phyloP scores from a whole-genome alignment of 106 monocot species.

The Xerophyta viscosa region DNA sequence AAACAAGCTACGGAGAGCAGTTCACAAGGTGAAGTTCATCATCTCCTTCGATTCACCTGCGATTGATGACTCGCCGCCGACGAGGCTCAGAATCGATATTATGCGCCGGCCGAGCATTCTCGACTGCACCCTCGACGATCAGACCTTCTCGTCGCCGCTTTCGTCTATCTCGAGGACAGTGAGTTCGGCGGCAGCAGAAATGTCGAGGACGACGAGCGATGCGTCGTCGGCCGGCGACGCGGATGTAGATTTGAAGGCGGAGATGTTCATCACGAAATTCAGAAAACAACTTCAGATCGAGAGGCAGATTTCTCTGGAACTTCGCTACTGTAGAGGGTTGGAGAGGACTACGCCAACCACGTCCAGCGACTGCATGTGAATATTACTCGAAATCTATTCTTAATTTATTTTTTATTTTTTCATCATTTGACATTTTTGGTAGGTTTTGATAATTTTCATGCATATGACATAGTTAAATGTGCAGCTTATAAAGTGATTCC shows the following conservation, averaged over 20 bases:
- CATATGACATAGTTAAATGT: no score
- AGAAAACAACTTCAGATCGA: constrained; percentile 4
- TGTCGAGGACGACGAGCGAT: not conserved
- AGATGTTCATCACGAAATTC: constrained; percentile 1
- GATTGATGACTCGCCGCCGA: not conserved
- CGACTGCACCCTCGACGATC: not conserved
- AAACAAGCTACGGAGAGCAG: no score
- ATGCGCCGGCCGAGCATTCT: not conserved
- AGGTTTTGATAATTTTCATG: no score
- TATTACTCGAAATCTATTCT: no score
- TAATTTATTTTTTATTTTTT: no score
- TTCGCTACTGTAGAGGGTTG: not conserved
- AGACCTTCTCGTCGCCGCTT: not conserved
- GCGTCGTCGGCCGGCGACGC: not conserved
- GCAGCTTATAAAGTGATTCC: no score
- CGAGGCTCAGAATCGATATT: not conserved
- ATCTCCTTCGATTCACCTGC: not conserved
- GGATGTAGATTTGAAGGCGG: not conserved
- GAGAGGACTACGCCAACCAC: constrained; percentile 1
- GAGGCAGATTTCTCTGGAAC: constrained; percentile 5
- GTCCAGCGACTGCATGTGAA: no score
- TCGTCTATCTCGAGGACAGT: not conserved
- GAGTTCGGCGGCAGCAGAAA: not conserved
- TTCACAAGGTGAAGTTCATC: constrained; percentile 5
- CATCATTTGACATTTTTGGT: no score